A percentile compares a stretch with the other conserved stretches of the same genome.
These are phyloP conservation scores for Lippia alba DNA, from an alignment of 305 asterid species.

Conservation along the genomic window DNA sequence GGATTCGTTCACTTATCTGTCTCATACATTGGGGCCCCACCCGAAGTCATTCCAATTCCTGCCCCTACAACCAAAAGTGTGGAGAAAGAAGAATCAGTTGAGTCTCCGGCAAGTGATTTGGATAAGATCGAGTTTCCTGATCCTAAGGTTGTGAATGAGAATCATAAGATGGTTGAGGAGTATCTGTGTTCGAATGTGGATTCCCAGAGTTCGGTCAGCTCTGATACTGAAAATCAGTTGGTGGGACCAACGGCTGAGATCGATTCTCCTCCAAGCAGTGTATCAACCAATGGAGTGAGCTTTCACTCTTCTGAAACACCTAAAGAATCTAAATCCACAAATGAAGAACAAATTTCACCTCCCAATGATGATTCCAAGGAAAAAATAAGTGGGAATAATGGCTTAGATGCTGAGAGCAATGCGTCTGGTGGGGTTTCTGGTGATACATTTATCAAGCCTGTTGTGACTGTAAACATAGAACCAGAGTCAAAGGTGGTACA, in stretches of 20 bases:
- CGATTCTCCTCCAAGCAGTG: constrained; percentile 53
- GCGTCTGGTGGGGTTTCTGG: constrained; percentile 33
- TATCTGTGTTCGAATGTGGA: constrained; percentile 59
- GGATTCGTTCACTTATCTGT: constrained; percentile 86
- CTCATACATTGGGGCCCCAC: constrained; percentile 63
- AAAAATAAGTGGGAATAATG: constrained; percentile 27
- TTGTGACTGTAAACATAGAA: constrained; percentile 44
- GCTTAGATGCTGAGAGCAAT: constrained; percentile 38
- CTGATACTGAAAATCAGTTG: constrained; percentile 62
- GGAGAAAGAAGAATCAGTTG: constrained; percentile 46
- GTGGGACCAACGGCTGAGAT: constrained; percentile 47
- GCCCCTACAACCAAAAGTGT: constrained; percentile 39
- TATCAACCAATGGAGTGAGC: constrained; percentile 47
- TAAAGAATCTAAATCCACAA: constrained; percentile 39
- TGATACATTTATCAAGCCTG: constrained; percentile 39
- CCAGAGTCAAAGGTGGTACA: constrained; percentile 64
- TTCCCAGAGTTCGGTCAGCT: constrained; percentile 63
- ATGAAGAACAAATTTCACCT: constrained; percentile 41
- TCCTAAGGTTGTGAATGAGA: constrained; percentile 81
- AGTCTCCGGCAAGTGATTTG: constrained; percentile 51
- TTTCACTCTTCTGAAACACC: constrained; percentile 52
- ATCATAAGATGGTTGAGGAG: constrained; percentile 86
- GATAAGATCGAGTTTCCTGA: constrained; percentile 96
- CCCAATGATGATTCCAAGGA: constrained; percentile 41
- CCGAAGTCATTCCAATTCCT: constrained; percentile 72